Evolutionary conservation across 257 asterid species (phyloP), one percentile per base, ranked within the genome.

Genomic region (Craterostigma plantagineum): DNA sequence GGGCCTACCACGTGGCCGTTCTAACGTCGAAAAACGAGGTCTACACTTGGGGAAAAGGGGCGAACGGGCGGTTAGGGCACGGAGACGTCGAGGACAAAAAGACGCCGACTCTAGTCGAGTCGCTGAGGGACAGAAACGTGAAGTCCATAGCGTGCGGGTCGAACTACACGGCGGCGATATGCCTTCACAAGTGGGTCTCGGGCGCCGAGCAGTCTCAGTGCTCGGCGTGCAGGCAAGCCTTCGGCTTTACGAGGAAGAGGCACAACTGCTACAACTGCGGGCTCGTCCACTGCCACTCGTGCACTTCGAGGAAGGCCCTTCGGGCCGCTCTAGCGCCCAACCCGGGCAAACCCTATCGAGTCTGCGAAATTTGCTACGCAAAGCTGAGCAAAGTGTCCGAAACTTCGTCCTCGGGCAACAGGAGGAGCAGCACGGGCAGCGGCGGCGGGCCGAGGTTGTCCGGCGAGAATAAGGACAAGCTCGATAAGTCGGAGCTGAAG

Each of bases 241-340:
- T 65, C 14, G 60, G 66, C 2, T 61, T 65, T 39, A 65, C 63
- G 0, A 16, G 72, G 38, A 65, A 60, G 49, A 61, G 60, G 27
- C 72, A 53, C 34, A 65, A 61, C 12, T 65, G 67, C 35, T 64
- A 64, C 10, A 64, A 64, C 11, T 64, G 70, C 9, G 66, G 70
- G 11, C 68, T 86, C 41, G 94, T 86, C 42, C 93, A 82, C 63
- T 87, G 98, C 69, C 95, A 87, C 41, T 64, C 93, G 33, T 87
- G 98, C 62, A 82, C 85, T 59, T 76, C 98, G 6, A 72, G 77
- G 44, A 82, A 87, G 65, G 83, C 95, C 8, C 17, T 43, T 8
- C 69, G 92, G 49, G 98, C 93, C 0, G 93, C 92, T 6, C 59
- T 87, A 65, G 91, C 98, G 10, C 95, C 98, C n/a, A 76, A 79